A percentile compares a stretch with the other conserved stretches of the same genome.
Evolutionary conservation across 805 yeast species (phyloP).

Genomic region (Candida sakaeoensis): DNA sequence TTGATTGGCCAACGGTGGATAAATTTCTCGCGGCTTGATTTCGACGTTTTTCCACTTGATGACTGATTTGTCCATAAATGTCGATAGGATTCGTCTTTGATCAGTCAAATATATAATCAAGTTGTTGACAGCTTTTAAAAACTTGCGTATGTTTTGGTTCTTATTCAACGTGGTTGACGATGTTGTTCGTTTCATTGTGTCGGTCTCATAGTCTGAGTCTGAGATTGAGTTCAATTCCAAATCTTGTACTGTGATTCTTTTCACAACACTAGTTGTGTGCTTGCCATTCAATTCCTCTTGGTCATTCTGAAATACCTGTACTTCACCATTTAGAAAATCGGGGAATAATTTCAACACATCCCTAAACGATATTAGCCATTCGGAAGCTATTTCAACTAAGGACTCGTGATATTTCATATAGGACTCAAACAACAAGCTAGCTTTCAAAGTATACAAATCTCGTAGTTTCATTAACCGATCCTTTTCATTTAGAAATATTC

Average conservation of each 20-base stretch:
- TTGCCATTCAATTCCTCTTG: not conserved
- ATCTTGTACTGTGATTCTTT: constrained; percentile 19
- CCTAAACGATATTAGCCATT: constrained; percentile 35
- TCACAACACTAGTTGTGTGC: constrained; percentile 11
- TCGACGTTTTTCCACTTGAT: constrained; percentile 46
- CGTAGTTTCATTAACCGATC: constrained; percentile 31
- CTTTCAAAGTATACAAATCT: constrained; percentile 33
- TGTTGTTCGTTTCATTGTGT: not conserved
- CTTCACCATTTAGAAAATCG: constrained; percentile 30
- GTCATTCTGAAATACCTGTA: not conserved
- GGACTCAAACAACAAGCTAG: constrained; percentile 27
- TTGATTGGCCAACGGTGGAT: constrained; percentile 24
- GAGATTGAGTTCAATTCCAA: constrained; percentile 10
- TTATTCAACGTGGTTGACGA: not conserved
- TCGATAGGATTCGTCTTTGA: constrained; percentile 45
- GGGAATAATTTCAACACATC: constrained; percentile 38
- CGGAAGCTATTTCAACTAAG: constrained; percentile 36
- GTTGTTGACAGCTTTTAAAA: constrained; percentile 34
- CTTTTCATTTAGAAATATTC: constrained; percentile 24
- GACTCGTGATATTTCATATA: constrained; percentile 36
- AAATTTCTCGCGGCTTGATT: constrained; percentile 41
- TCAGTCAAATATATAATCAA: constrained; percentile 50
- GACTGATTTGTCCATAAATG: constrained; percentile 32
- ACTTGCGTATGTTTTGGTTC: constrained; percentile 18
- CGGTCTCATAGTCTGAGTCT: constrained; percentile 11